Conservation (phyloP, 2,329 filamentous ascomycete genomes). For the Trichophyton verrucosum region DNA sequence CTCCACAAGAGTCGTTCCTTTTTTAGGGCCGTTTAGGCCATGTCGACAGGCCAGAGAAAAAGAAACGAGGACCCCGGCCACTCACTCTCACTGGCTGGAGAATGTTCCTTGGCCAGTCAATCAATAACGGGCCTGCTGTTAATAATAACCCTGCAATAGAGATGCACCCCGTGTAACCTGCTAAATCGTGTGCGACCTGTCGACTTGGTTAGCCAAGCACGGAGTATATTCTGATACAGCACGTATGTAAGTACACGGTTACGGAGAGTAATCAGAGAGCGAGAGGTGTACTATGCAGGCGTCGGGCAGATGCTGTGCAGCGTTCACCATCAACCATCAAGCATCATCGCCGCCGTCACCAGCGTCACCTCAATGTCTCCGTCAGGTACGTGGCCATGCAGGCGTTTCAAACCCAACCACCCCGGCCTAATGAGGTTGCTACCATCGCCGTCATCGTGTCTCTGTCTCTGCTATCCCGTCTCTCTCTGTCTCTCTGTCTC, state of each 20-base stretch:
- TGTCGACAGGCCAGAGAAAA: neutral
- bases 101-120: neutral
- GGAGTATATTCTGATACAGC: neutral
- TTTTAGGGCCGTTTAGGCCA: neutral
- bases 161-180: neutral
- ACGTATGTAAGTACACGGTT: too few species aligned
- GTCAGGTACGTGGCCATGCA: constrained; percentile 2
- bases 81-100: neutral
- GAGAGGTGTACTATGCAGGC: neutral
- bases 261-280: neutral
- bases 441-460: neutral
- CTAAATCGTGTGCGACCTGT: neutral
- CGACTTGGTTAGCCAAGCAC: neutral
- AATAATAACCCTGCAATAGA: neutral
- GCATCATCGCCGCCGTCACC: neutral
- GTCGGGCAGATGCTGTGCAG: constrained; percentile 2
- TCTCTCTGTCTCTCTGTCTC: neutral
- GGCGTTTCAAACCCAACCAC: neutral
- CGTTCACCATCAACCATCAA: neutral
- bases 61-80: neutral
- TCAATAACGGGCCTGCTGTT: neutral
- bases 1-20: neutral
- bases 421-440: neutral
- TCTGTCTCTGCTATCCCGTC: neutral
- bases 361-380: neutral